Conservation (phyloP, 1,284 basidiomycete species). For the Tilletia setariae region DNA sequence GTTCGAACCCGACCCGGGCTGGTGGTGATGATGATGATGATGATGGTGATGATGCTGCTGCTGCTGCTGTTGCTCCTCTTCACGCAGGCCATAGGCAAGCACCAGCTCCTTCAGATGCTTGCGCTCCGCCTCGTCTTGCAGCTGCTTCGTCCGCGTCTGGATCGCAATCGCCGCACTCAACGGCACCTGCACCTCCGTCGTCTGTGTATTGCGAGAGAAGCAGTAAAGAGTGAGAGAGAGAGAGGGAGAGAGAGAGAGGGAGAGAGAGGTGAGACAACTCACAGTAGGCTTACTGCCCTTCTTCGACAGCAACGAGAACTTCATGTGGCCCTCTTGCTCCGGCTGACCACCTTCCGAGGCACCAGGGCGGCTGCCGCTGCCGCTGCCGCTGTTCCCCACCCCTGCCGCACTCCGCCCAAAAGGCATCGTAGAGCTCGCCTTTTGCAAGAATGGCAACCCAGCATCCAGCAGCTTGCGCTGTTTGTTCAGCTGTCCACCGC, state of each 20-base stretch:
- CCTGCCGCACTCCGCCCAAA: slow-evolving; percentile 59
- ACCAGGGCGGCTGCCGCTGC: slow-evolving; percentile 22
- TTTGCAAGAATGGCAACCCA: slow-evolving; percentile 25
- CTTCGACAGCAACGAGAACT: slow-evolving; percentile 89
- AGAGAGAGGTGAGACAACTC: slow-evolving; percentile 30
- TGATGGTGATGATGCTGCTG: no score
- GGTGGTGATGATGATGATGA: no score
- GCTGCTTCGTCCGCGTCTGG: slow-evolving; percentile 43
- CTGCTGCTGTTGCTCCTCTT: slow-evolving; percentile 16
- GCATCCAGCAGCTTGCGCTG: slow-evolving; percentile 23
- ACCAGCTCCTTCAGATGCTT: slow-evolving; percentile 49
- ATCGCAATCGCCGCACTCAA: slow-evolving; percentile 42
- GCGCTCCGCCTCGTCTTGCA: slow-evolving; percentile 44
- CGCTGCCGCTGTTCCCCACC: slow-evolving; percentile 53
- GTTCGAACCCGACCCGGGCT: no score
- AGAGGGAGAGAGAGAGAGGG: neutral
- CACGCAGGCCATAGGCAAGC: slow-evolving; percentile 56
- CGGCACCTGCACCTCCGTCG: slow-evolving; percentile 43
- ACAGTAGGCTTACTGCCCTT: slow-evolving; percentile 89
- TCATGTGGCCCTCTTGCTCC: slow-evolving; percentile 64
- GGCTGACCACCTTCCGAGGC: slow-evolving; percentile 49
- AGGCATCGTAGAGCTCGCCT: slow-evolving; percentile 53
- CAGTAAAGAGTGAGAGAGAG: neutral
- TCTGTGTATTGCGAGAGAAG: slow-evolving; percentile 15
- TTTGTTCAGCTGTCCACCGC: slow-evolving; percentile 17